These are phyloP conservation scores for Nadsonia fulvescens DNA, from an alignment of 805 yeast species.

Conservation along the genomic window DNA sequence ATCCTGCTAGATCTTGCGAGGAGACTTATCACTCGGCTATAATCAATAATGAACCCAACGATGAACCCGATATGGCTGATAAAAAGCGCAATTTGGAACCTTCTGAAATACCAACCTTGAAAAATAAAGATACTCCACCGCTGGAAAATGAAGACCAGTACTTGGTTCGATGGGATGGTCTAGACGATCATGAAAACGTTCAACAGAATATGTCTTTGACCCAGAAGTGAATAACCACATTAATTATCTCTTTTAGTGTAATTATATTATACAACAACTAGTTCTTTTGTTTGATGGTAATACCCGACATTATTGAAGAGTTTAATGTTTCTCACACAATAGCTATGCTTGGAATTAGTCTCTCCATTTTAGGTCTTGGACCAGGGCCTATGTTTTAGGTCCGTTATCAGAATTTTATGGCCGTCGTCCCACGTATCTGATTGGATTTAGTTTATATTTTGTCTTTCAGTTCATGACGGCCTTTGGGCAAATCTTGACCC, in stretches of 20 bases:
- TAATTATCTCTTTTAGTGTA: conserved; percentile 30
- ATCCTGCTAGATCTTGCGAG: no score
- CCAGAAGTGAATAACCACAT: conserved; percentile 23
- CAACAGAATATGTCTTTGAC: conserved; percentile 16
- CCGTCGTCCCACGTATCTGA: conserved; percentile 42
- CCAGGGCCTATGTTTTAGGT: conserved; percentile 46
- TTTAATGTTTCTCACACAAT: conserved; percentile 27
- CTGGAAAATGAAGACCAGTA: no score
- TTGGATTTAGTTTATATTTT: conserved; percentile 28
- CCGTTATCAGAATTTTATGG: conserved; percentile 61
- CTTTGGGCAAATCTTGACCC: conserved; percentile 16
- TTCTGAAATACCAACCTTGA: no score
- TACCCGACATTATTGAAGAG: conserved; percentile 18
- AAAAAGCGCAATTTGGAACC: no score
- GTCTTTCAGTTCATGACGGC: conserved; percentile 35
- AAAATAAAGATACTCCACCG: no score
- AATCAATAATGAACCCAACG: no score
- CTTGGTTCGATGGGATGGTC: conserved; percentile 12
- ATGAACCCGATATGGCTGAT: no score
- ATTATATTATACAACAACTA: conserved; percentile 27
- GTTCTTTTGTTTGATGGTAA: no score
- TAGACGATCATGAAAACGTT: conserved; percentile 22
- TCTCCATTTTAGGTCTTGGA: conserved; percentile 44
- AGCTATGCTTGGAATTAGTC: conserved; percentile 29
- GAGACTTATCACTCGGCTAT: no score